These are phyloP conservation scores for Ruellia speciosa DNA, from an alignment of 305 asterid species.

Conservation along the genomic window DNA sequence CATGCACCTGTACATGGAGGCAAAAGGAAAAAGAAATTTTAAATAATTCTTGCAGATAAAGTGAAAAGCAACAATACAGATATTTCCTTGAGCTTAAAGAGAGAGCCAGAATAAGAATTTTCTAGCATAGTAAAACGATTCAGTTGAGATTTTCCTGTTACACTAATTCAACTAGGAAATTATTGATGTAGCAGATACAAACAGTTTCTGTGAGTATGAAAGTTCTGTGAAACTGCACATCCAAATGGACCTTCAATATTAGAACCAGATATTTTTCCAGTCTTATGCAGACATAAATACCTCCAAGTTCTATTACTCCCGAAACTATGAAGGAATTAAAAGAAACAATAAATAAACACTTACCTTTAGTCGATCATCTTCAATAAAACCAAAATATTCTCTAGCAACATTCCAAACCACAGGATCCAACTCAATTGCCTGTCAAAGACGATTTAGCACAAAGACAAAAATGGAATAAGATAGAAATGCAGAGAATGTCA, in stretches of 20 bases:
- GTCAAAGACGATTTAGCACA: conserved; percentile 26
- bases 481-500: not conserved
- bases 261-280: no score
- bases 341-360: not conserved
- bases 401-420: conserved; percentile 69
- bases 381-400: conserved; percentile 57
- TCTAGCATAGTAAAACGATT: no score
- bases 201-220: no score
- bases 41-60: conserved; percentile 3
- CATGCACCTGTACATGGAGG: conserved; percentile 40
- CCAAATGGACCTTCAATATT: no score
- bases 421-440: conserved; percentile 84
- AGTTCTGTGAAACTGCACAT: no score
- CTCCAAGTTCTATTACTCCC: not conserved
- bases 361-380: conserved; percentile 69
- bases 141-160: no score
- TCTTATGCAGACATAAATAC: no score
- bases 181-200: no score
- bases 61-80: not conserved
- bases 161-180: no score
- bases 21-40: not conserved
- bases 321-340: not conserved
- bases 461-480: conserved; percentile 5
- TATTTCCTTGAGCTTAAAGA: no score
- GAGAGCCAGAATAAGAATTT: no score